Evolutionary conservation across 75 land plant genomes (phyloP), one percentile per base, ranked within the genome.

Genomic region (Larix kaempferi): DNA sequence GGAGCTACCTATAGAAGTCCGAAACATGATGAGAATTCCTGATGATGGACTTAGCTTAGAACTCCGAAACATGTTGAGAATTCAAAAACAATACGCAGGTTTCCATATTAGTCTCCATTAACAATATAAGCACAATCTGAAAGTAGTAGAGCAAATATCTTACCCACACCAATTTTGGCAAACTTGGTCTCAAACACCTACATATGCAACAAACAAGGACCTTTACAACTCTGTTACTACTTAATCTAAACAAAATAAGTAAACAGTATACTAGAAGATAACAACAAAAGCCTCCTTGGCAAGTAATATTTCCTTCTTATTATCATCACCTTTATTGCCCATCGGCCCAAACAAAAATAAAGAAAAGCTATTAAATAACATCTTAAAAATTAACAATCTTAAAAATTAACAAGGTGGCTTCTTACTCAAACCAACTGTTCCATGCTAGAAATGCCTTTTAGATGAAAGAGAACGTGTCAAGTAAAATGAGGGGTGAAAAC

Each of bases 101-200:
- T n/a, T n/a, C n/a, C n/a, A n/a, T n/a, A n/a, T n/a, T n/a, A n/a
- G n/a, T n/a, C n/a, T n/a, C n/a, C n/a, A n/a, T n/a, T n/a, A n/a
- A n/a, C n/a, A n/a, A n/a, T n/a, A n/a, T n/a, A 49, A 10, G 1
- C 2, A 49, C 1, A 49, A 49, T 49, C 54, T 49, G 1, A 49
- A 10, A 49, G 54, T 49, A 49, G 41, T 49, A 49, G 54, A 49
- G 54, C 12, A 11, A 10, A 41, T 69, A 37, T 69, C 87, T 89
- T 85, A 95, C 98, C 99, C 27, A 96, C 89, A 77, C 99, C 98
- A 84, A 96, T 96, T 71, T 85, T 94, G 3, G 91, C 99, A 78
- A 91, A 94, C 81, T 91, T 94, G 54, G 99, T 94, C 39, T 82
- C 77, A 65, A 92, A 96, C 35, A 94, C 98, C 98, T 95, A 91